These are phyloP conservation scores for Cryphonectria japonica DNA, from an alignment of 2,329 filamentous ascomycete species.

Conservation along the genomic window DNA sequence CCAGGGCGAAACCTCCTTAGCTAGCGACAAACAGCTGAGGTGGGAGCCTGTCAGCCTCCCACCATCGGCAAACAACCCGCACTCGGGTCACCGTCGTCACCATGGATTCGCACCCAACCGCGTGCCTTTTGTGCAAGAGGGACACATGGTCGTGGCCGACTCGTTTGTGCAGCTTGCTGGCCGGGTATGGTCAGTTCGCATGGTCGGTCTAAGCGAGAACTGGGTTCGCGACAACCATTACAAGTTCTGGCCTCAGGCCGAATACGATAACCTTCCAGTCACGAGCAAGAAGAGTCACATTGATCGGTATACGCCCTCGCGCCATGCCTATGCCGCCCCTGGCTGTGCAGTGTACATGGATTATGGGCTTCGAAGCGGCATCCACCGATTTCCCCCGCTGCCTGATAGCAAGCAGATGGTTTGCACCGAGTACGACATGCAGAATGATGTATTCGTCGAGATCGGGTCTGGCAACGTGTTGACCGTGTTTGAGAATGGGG, in stretches of 20 bases:
- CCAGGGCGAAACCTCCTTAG: conserved; percentile 15
- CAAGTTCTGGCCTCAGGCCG: conserved; percentile 23
- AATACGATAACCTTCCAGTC: conserved; percentile 9
- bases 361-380: conserved; percentile 22
- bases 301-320: conserved; percentile 27
- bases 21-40: neutral
- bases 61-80: conserved; percentile 24
- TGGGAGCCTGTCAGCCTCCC: conserved; percentile 20
- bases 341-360: conserved; percentile 26
- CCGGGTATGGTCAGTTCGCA: conserved; percentile 39
- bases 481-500: conserved; percentile 14
- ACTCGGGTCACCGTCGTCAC: conserved; percentile 26
- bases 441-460: conserved; percentile 25
- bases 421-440: conserved; percentile 19
- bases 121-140: conserved; percentile 39
- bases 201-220: conserved; percentile 42
- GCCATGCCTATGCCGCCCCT: conserved; percentile 19
- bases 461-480: conserved; percentile 27
- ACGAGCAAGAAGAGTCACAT: conserved; percentile 14
- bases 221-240: conserved; percentile 35
- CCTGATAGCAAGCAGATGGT: conserved; percentile 29
- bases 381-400: conserved; percentile 27
- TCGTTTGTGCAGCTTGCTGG: conserved; percentile 38
- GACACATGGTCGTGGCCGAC: conserved; percentile 39
- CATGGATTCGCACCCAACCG: conserved; percentile 16